A percentile compares a stretch with the other conserved stretches of the same genome.
Conservation (phyloP, 2,329 filamentous ascomycete genomes). For the Ramularia endophylla region DNA sequence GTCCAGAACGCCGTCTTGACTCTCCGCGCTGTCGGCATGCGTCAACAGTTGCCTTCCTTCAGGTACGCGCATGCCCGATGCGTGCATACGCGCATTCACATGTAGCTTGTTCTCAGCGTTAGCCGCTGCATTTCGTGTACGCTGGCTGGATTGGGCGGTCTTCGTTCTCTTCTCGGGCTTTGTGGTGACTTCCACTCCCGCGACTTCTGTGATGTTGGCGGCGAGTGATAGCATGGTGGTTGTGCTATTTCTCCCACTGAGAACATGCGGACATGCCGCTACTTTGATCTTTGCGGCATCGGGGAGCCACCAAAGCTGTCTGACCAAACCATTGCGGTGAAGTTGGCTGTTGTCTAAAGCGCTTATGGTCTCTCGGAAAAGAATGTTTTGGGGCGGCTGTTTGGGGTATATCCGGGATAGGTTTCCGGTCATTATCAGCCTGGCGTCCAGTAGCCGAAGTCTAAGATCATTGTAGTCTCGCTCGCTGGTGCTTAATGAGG, state of each 20-base stretch:
- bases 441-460: constrained; percentile 56
- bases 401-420: constrained; percentile 17
- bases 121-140: no score
- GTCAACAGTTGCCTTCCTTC: not conserved
- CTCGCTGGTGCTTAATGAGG: not conserved
- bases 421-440: constrained; percentile 54
- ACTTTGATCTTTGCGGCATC: constrained; percentile 49
- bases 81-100: constrained; percentile 7
- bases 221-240: constrained; percentile 46
- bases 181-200: constrained; percentile 8
- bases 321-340: constrained; percentile 70
- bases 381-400: not conserved
- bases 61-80: constrained; percentile 6
- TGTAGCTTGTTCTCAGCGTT: not conserved
- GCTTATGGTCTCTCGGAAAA: not conserved
- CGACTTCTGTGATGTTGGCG: constrained; percentile 48
- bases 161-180: not conserved
- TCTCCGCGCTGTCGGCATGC: not conserved
- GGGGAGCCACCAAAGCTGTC: constrained; percentile 69
- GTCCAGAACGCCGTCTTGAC: not conserved
- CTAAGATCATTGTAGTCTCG: constrained; percentile 26
- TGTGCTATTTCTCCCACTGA: no score
- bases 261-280: no score
- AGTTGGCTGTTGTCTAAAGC: constrained; percentile 45
- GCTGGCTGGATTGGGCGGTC: no score